Percentiles rank a stretch among this genome's conserved stretches.
These are phyloP conservation scores for Hyaloscypha variabilis DNA, from an alignment of 495 filamentous ascomycete species.

Conservation along the genomic window DNA sequence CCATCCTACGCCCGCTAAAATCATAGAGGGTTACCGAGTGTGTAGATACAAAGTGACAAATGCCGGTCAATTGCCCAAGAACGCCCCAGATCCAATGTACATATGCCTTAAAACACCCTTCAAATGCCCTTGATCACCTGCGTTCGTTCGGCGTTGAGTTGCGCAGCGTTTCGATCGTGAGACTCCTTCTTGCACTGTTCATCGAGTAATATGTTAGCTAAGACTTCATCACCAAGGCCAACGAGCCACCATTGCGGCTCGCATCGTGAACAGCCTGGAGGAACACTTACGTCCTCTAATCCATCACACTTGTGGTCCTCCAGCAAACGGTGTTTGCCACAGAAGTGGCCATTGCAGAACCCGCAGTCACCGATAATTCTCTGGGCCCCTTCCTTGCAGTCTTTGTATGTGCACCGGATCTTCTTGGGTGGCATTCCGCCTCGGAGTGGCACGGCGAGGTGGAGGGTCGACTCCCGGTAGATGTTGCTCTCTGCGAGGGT, in stretches of 20 bases:
- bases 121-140: constrained; percentile 36
- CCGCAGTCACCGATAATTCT: constrained; percentile 94
- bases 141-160: constrained; percentile 88
- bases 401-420: constrained; percentile 83
- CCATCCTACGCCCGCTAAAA: constrained; percentile 31
- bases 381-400: constrained; percentile 83
- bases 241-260: constrained; percentile 49
- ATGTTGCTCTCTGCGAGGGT: constrained; percentile 44
- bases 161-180: constrained; percentile 87
- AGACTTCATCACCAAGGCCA: constrained; percentile 40
- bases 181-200: constrained; percentile 90
- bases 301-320: constrained; percentile 92
- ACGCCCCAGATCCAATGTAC: constrained; percentile 13
- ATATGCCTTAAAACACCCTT: constrained; percentile 4
- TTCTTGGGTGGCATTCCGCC: constrained; percentile 72
- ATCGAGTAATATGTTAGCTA: constrained; percentile 33
- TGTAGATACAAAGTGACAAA: constrained; percentile 26
- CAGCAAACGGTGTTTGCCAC: constrained; percentile 88
- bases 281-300: constrained; percentile 76
- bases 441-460: constrained; percentile 47
- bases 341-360: constrained; percentile 93
- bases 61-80: constrained; percentile 17
- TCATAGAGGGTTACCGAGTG: background rate
- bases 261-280: constrained; percentile 1
- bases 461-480: constrained; percentile 42